phyloP scores from a whole-genome alignment of 2,329 filamentous ascomycete genomes.

The Cladosporium sp. region DNA sequence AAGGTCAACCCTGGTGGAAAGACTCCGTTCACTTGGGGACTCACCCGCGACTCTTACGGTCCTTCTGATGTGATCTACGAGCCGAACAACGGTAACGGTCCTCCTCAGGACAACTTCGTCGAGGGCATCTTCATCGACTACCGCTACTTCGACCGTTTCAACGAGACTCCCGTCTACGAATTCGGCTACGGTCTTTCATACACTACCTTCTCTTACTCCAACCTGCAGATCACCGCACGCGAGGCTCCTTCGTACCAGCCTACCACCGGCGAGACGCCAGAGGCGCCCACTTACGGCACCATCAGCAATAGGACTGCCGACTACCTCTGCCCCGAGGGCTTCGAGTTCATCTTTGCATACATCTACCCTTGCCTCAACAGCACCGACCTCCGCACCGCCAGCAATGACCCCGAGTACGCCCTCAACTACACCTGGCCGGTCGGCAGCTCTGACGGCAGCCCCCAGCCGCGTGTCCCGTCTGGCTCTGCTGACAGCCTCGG shows the following conservation, averaged over 20 bases:
- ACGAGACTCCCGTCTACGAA: slow-evolving; percentile 66
- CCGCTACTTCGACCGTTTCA: slow-evolving; percentile 62
- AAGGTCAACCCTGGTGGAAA: slow-evolving; percentile 70
- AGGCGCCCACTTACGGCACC: slow-evolving; percentile 60
- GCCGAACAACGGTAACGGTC: slow-evolving; percentile 59
- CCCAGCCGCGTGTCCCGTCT: slow-evolving; percentile 56
- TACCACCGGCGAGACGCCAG: slow-evolving; percentile 54
- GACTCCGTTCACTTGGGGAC: slow-evolving; percentile 65
- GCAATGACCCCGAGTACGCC: slow-evolving; percentile 56
- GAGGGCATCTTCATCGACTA: slow-evolving; percentile 82
- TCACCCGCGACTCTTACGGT: slow-evolving; percentile 60
- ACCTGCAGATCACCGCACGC: slow-evolving; percentile 52
- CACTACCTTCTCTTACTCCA: slow-evolving; percentile 70
- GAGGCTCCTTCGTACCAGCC: slow-evolving; percentile 51
- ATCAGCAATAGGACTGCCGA: slow-evolving; percentile 56
- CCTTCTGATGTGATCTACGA: slow-evolving; percentile 56
- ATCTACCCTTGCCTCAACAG: slow-evolving; percentile 70
- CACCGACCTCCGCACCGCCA: slow-evolving; percentile 52
- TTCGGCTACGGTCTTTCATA: slow-evolving; percentile 78
- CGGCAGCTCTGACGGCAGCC: slow-evolving; percentile 50
- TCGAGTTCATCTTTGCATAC: slow-evolving; percentile 49
- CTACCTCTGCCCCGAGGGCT: slow-evolving; percentile 60
- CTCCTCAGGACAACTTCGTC: slow-evolving; percentile 66
- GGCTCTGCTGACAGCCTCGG: slow-evolving; percentile 52
- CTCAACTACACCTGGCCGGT: slow-evolving; percentile 54